Evolutionary conservation across 2,329 filamentous ascomycete species (phyloP).

Genomic region (Coleophoma cylindrospora): DNA sequence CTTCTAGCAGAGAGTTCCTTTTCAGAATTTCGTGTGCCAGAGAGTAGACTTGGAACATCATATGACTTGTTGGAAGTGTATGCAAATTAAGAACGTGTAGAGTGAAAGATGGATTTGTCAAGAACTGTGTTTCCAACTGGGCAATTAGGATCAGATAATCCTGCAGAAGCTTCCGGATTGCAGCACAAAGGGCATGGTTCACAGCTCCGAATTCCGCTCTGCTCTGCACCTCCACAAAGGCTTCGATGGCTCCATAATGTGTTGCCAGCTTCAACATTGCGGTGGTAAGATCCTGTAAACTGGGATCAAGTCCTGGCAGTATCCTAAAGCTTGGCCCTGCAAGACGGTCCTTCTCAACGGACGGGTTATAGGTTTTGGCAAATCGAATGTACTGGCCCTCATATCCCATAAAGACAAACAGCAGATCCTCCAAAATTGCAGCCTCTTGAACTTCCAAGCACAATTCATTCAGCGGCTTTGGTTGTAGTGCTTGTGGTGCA

Average conservation of each 20-base stretch:
- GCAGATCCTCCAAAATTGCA: conserved; percentile 80
- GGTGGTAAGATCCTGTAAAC: conserved; percentile 77
- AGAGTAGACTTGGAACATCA: conserved; percentile 85
- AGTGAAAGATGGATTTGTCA: conserved; percentile 85
- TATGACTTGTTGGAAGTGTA: conserved; percentile 83
- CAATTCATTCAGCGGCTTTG: conserved; percentile 63
- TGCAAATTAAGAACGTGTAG: conserved; percentile 91
- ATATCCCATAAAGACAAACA: conserved; percentile 97
- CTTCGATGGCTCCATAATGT: conserved; percentile 85
- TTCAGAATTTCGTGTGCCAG: conserved; percentile 83
- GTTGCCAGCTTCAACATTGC: conserved; percentile 94
- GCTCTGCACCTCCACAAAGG: conserved; percentile 92
- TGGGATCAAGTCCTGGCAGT: conserved; percentile 80
- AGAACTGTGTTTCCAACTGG: conserved; percentile 87
- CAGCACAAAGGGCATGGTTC: conserved; percentile 93
- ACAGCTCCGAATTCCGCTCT: conserved; percentile 89
- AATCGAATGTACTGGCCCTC: conserved; percentile 97
- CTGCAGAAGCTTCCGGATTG: conserved; percentile 83
- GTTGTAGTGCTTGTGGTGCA: conserved; percentile 65
- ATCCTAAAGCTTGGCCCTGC: conserved; percentile 78
- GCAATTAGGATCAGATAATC: conserved; percentile 92
- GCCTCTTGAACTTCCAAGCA: conserved; percentile 79
- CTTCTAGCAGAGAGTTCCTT: conserved; percentile 81
- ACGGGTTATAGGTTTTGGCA: conserved; percentile 74
- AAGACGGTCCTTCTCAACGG: conserved; percentile 80